A percentile compares a stretch with the other conserved stretches of the same genome.
phyloP scores from a whole-genome alignment of 1,284 basidiomycete species.

The Fomitopsis schrenkii region DNA sequence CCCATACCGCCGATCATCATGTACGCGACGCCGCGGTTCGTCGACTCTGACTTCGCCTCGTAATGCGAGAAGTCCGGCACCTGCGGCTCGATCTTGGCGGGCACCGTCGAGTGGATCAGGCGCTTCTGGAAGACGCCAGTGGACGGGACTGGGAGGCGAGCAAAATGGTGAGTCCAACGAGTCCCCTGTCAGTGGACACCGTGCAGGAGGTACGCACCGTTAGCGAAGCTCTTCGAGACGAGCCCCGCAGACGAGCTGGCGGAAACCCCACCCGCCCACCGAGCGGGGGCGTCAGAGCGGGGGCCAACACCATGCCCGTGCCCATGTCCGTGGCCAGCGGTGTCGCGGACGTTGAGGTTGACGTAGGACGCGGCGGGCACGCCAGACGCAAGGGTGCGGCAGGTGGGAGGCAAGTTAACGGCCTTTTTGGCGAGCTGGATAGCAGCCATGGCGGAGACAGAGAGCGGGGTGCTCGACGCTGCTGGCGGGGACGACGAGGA shows the following conservation, averaged over 20 bases:
- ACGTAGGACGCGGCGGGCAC: constrained; percentile 66
- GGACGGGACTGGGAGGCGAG: constrained; percentile 36
- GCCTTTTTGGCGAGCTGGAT: constrained; percentile 74
- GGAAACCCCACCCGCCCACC: constrained; percentile 60
- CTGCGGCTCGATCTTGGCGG: constrained; percentile 60
- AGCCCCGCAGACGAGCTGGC: constrained; percentile 48
- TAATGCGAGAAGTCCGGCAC: constrained; percentile 91
- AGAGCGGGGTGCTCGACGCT: constrained; percentile 17
- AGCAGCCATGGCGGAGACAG: constrained; percentile 51
- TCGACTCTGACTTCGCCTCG: constrained; percentile 64
- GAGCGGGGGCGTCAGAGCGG: constrained; percentile 64
- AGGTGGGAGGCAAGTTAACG: constrained; percentile 79
- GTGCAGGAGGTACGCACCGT: constrained; percentile 47
- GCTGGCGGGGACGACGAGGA: constrained; percentile 22
- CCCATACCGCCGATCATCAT: constrained; percentile 98
- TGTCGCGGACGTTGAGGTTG: constrained; percentile 64
- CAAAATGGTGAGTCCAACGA: not conserved
- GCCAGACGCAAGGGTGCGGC: constrained; percentile 72
- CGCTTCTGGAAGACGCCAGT: constrained; percentile 63
- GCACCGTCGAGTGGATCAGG: constrained; percentile 68
- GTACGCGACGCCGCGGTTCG: constrained; percentile 89
- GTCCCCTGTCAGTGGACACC: not conserved
- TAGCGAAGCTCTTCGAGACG: constrained; percentile 62
- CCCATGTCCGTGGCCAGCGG: constrained; percentile 48
- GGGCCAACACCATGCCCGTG: constrained; percentile 58